Conservation (phyloP, 768 basidiomycete genomes). For the Sistotremastrum niveocremeum region DNA sequence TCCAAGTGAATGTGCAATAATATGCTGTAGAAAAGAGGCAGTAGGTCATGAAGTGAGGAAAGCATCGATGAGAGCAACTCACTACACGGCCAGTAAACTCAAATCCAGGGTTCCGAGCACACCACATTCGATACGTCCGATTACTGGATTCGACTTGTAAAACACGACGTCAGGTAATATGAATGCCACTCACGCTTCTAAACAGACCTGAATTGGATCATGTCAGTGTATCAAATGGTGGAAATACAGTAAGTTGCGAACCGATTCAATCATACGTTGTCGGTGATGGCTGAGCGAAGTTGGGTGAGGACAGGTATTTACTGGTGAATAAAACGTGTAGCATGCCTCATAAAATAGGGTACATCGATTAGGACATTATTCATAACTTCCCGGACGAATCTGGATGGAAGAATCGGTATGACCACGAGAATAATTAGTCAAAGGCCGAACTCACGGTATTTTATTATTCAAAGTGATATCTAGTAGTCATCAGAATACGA, state of each 20-base stretch:
- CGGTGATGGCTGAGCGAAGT: constrained; percentile 18
- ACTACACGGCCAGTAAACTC: constrained; percentile 22
- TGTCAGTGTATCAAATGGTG: neutral
- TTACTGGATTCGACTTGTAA: constrained; percentile 14
- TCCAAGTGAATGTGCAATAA: constrained; percentile 30
- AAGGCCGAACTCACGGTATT: constrained; percentile 19
- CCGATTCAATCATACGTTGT: constrained; percentile 29
- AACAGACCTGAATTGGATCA: constrained; percentile 13
- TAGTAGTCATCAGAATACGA: neutral
- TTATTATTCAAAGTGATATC: constrained; percentile 29
- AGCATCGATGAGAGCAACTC: neutral
- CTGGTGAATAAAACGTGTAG: neutral
- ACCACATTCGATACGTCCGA: constrained; percentile 27
- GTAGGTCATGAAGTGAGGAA: neutral
- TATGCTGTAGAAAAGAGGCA: constrained; percentile 12
- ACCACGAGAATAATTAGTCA: neutral
- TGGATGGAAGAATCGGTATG: neutral
- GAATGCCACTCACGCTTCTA: constrained; percentile 15
- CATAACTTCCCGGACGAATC: constrained; percentile 24
- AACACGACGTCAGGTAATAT: neutral
- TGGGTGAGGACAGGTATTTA: neutral
- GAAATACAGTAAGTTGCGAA: constrained; percentile 5
- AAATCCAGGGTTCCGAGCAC: constrained; percentile 27
- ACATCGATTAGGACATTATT: constrained; percentile 29
- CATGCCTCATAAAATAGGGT: constrained; percentile 27